Evolutionary conservation across 108 stramenopile species (phyloP).

Genomic region (Craspedostauros australis): DNA sequence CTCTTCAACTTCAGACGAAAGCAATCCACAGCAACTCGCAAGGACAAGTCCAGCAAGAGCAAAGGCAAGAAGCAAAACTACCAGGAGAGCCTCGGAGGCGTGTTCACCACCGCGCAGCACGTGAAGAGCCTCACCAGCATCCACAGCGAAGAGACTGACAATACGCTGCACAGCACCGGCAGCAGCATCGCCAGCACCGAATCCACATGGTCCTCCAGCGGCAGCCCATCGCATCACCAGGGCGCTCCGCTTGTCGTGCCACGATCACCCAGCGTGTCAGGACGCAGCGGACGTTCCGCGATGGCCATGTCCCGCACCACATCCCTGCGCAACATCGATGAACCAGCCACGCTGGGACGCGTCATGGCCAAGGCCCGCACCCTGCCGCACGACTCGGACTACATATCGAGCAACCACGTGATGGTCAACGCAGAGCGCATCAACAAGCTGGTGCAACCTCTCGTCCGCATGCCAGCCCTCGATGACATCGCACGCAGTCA

Average conservation of each 20-base stretch:
- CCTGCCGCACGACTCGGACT: conserved; percentile 1
- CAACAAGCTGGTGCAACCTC: conserved; percentile 10
- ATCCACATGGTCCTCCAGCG: conserved; percentile 16
- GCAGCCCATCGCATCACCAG: not conserved
- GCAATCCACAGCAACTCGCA: no score
- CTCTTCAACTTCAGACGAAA: no score
- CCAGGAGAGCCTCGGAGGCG: no score
- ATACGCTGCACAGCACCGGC: no score
- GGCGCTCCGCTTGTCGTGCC: conserved; percentile 12
- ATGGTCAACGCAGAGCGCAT: conserved; percentile 32
- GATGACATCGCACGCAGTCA: conserved; percentile 34
- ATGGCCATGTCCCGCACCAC: not conserved
- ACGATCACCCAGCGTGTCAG: conserved; percentile 9
- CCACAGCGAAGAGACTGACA: no score
- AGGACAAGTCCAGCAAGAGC: no score
- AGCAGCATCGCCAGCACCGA: no score
- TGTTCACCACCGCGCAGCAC: no score
- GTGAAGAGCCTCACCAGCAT: no score
- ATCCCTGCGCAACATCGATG: no score
- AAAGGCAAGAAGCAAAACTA: no score
- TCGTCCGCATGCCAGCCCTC: conserved; percentile 16
- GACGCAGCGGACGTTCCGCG: not conserved
- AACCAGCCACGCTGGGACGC: not conserved
- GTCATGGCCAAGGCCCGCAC: not conserved
- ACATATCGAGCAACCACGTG: conserved; percentile 26